These are phyloP conservation scores for Penicillium occitanis DNA, from an alignment of 2,329 filamentous ascomycete genomes.

Conservation along the genomic window DNA sequence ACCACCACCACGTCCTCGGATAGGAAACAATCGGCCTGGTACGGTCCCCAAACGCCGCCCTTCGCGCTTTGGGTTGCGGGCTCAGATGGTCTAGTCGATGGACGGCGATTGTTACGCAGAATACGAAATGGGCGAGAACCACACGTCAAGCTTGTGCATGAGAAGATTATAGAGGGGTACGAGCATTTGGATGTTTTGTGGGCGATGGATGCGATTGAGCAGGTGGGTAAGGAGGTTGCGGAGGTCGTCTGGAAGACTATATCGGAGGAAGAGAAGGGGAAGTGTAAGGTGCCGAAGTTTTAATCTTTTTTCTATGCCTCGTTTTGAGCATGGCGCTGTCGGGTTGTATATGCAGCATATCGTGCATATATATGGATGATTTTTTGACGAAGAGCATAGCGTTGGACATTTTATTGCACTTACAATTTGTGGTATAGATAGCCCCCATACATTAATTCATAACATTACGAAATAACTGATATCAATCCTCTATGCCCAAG, in stretches of 20 bases:
- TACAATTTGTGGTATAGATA: not conserved
- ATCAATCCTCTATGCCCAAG: not conserved
- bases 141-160: constrained; percentile 74
- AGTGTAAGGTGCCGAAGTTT: constrained; percentile 64
- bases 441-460: not conserved
- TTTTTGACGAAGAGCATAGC: not conserved
- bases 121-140: constrained; percentile 79
- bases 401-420: not conserved
- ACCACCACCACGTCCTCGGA: not conserved
- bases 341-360: not conserved
- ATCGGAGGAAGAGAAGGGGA: constrained; percentile 53
- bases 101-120: constrained; percentile 67
- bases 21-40: constrained; percentile 66
- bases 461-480: not conserved
- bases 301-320: not conserved
- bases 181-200: constrained; percentile 94
- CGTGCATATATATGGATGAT: not conserved
- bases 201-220: constrained; percentile 83
- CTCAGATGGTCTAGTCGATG: constrained; percentile 81
- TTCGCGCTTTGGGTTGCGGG: constrained; percentile 88
- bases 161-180: constrained; percentile 79
- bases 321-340: not conserved
- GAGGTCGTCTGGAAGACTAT: constrained; percentile 82
- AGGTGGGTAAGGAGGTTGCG: constrained; percentile 77
- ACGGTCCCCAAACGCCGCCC: constrained; percentile 73